Percentiles rank a stretch among this genome's conserved stretches.
These are phyloP conservation scores for Cladosporium sp. DNA, from an alignment of 2,329 filamentous ascomycete species.

Conservation along the genomic window DNA sequence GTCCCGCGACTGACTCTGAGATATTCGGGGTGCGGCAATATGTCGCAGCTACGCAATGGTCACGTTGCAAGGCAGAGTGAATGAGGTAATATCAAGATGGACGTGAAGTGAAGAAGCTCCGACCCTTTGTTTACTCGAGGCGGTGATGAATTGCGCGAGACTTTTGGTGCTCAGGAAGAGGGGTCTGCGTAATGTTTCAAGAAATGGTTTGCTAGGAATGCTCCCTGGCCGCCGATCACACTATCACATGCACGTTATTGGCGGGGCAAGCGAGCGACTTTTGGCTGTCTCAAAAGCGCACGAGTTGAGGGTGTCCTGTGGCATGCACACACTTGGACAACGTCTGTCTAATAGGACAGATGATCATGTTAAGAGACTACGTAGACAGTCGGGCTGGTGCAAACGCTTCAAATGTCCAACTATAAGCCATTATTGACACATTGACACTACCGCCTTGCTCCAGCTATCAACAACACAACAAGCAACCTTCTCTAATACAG, in stretches of 20 bases:
- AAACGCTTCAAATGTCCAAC: not conserved
- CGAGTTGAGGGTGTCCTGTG: not conserved
- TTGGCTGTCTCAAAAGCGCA: not conserved
- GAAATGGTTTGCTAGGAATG: constrained; percentile 14
- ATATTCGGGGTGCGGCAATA: not conserved
- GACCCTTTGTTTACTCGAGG: constrained; percentile 9
- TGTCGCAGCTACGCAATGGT: not conserved
- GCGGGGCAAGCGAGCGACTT: not conserved
- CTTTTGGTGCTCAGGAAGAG: not conserved
- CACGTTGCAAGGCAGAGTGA: not conserved
- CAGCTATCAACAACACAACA: not conserved
- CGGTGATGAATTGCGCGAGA: not conserved
- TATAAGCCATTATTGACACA: not conserved
- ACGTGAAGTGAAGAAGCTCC: not conserved
- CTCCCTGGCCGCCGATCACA: constrained; percentile 11
- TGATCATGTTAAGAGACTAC: not conserved
- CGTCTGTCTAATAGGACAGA: not conserved
- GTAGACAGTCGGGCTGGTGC: not conserved
- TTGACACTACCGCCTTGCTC: not conserved
- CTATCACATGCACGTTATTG: constrained; percentile 3
- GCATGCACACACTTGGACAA: not conserved
- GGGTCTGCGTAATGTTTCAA: constrained; percentile 12
- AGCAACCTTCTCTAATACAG: not conserved
- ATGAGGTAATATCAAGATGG: not conserved
- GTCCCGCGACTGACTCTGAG: constrained; percentile 9